Base-by-base conservation (phyloP, 2,329 filamentous ascomycete species). In the Alternaria burnsii region DNA sequence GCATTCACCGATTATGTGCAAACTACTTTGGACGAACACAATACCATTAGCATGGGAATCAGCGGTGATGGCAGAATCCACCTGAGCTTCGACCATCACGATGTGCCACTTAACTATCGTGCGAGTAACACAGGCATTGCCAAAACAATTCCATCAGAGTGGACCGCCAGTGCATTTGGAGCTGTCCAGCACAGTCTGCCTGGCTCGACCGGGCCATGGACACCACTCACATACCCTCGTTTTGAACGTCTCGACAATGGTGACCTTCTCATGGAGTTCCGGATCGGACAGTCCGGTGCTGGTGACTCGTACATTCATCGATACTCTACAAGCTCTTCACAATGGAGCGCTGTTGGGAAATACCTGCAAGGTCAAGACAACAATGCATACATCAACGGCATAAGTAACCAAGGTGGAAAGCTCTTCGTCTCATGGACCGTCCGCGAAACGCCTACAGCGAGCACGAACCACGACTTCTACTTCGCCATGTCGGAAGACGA, bases 11-110 rank as follows among this genome's bases (percentile, higher is more conserved):
- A 85, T 68, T 85, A 85, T 48, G 73, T 80, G 16, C 83, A 86
- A 66, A 82, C 78, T 12, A 80, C 79, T 1, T 79, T 85, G 43
- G 84, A 85, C 58, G 83, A 83, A 4, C 84, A 85, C 67, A 85
- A 86, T 60, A 85, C 83, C 4, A 82, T 85, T 46, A 83, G 83
- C 69, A 77, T 85, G 63, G 84, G 83, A 3, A 81, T 85, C 43
- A 84, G 80, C 44, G 82, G 80, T 2, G 83, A 85, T 60, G 83
- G 83, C 44, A 84, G 81, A n/a, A 84, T 86, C 24, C 84, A 85
- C 60, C 69, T 86, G 4, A 82, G 82, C 8, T 85, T 84, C 63
- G 83, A 86, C 55, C 84, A 85, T 61, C 83, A 85, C 58, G 75
- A 77, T 36, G 74, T 76, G 2, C 74, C 74, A 3, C 69, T 77